Evolutionary conservation across 2,329 filamentous ascomycete species (phyloP).

Genomic region (Blumeriella jaapii): DNA sequence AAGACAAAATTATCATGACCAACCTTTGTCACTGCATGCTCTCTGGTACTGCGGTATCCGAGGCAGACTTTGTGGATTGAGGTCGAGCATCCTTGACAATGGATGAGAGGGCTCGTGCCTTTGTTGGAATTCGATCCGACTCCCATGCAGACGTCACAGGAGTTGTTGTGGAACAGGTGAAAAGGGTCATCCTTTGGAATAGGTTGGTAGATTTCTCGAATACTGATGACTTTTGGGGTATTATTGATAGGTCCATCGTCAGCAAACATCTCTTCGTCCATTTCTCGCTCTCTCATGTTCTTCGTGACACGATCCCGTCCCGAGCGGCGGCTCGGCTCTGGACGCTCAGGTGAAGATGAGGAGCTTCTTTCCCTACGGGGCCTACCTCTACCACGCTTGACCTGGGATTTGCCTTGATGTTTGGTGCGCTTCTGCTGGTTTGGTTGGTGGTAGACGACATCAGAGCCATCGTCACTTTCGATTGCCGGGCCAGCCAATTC

Average conservation of each 20-base stretch:
- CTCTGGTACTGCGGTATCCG: conserved; percentile 57
- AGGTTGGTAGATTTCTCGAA: conserved; percentile 63
- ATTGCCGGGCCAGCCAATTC: conserved; percentile 16
- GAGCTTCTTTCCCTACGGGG: conserved; percentile 8
- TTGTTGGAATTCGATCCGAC: conserved; percentile 42
- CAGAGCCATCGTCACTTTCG: conserved; percentile 26
- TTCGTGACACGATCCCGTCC: conserved; percentile 25
- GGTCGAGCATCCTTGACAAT: conserved; percentile 82
- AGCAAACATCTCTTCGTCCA: conserved; percentile 39
- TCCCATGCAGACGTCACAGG: conserved; percentile 62
- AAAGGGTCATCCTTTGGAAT: conserved; percentile 55
- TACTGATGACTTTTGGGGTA: conserved; percentile 45
- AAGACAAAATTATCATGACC: conserved; percentile 67
- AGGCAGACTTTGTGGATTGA: conserved; percentile 78
- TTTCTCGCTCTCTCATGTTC: conserved; percentile 36
- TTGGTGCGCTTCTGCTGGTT: conserved; percentile 8
- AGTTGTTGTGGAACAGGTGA: conserved; percentile 52
- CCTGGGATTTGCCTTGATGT: conserved; percentile 3
- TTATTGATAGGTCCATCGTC: conserved; percentile 35
- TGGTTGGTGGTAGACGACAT: conserved; percentile 39
- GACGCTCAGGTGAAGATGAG: conserved; percentile 13
- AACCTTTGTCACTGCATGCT: conserved; percentile 87
- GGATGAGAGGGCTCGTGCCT: conserved; percentile 53
- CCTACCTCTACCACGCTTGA: conserved; percentile 5
- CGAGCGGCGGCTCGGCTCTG: conserved; percentile 26